These are phyloP conservation scores for Leucosporidium creatinivorum DNA, from an alignment of 768 basidiomycete species.

Conservation along the genomic window DNA sequence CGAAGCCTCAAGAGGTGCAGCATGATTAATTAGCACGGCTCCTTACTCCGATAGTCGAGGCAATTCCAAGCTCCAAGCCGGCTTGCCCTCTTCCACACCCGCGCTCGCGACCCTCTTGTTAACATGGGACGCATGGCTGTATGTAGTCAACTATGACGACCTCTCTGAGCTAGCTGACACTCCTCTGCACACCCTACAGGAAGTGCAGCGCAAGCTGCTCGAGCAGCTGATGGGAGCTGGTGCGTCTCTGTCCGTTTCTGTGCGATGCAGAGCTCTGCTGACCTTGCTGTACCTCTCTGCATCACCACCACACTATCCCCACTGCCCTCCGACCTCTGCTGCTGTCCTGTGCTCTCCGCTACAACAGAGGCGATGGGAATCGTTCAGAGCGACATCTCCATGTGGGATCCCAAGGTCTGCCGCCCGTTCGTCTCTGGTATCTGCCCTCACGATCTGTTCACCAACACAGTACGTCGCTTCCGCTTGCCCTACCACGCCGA, in stretches of 20 bases:
- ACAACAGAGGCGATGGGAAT: conserved; percentile 89
- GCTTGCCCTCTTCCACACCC: neutral
- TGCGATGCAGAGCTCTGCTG: neutral
- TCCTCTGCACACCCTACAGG: conserved; percentile 15
- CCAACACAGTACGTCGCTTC: conserved; percentile 71
- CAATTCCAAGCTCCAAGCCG: neutral
- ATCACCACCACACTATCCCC: neutral
- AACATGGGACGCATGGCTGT: conserved; percentile 18
- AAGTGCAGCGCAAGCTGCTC: conserved; percentile 18
- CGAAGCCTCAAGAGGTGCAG: no score
- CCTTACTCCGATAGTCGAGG: neutral
- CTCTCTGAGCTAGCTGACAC: neutral
- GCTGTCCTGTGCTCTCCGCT: neutral
- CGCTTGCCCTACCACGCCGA: neutral
- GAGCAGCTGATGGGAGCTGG: conserved; percentile 32
- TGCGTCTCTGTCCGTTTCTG: neutral
- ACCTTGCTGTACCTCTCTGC: neutral
- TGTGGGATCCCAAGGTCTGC: conserved; percentile 97
- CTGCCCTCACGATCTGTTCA: conserved; percentile 96
- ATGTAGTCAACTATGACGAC: neutral
- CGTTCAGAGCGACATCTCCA: conserved; percentile 77
- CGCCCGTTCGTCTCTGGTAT: conserved; percentile 95
- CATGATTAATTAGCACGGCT: neutral
- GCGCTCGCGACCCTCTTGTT: neutral
- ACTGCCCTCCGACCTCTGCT: neutral